A percentile compares a stretch with the other conserved stretches of the same genome.
These are phyloP conservation scores for Populus davidiana DNA, from an alignment of 345 rosid species.

Conservation along the genomic window DNA sequence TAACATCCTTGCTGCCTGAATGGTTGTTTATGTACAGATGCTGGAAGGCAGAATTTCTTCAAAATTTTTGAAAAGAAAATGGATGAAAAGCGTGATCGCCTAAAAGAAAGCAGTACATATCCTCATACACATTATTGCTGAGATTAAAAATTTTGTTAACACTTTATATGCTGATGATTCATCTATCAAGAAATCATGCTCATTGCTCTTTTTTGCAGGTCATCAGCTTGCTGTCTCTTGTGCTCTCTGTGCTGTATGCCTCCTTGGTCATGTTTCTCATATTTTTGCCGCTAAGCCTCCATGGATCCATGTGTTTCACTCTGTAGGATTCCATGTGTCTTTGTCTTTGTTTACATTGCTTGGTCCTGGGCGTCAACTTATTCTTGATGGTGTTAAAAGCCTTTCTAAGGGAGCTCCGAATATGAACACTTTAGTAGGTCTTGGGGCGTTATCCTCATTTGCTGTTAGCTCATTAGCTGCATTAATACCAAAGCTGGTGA, in stretches of 20 bases:
- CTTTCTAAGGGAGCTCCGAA: conserved; percentile 82
- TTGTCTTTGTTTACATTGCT: conserved; percentile 80
- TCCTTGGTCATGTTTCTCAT: conserved; percentile 87
- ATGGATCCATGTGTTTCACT: conserved; percentile 82
- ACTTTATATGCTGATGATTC: background rate
- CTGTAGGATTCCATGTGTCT: conserved; percentile 84
- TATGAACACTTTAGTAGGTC: conserved; percentile 96
- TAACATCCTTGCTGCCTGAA: conserved; percentile 9
- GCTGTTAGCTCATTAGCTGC: conserved; percentile 82
- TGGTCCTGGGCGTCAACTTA: conserved; percentile 90
- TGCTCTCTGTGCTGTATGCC: conserved; percentile 96
- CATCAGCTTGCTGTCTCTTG: conserved; percentile 90
- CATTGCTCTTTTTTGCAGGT: conserved; percentile 42
- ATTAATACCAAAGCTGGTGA: conserved; percentile 75
- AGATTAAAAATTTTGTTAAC: background rate
- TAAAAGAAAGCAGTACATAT: conserved; percentile 71
- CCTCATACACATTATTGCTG: background rate
- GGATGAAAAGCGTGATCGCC: conserved; percentile 68
- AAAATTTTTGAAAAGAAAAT: conserved; percentile 74
- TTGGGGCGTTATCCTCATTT: conserved; percentile 94
- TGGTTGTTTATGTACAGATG: conserved; percentile 47
- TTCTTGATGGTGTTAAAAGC: conserved; percentile 77
- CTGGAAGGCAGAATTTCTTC: conserved; percentile 59
- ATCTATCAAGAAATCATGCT: conserved; percentile 8
- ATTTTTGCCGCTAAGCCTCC: conserved; percentile 60